phyloP scores from a whole-genome alignment of 139 green algal genomes.

The Auxenochlorella pyrenoidosa region DNA sequence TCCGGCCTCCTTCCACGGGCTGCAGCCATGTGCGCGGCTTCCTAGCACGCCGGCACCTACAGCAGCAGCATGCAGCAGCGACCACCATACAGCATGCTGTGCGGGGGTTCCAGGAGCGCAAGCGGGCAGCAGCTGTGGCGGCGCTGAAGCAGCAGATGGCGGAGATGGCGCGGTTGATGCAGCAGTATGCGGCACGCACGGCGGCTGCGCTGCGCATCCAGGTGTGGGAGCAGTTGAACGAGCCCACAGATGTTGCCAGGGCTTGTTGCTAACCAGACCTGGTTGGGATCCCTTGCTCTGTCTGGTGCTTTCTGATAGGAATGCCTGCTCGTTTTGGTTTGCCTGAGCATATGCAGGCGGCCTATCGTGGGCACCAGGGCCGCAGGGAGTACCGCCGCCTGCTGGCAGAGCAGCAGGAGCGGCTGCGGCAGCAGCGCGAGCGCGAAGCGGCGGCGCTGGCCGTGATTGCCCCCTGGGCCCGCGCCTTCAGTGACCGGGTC shows the following conservation, averaged over 20 bases:
- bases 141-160: constrained; percentile 37
- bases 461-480: constrained; percentile 52
- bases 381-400: neutral
- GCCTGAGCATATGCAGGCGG: too few species aligned
- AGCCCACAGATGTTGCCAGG: too few species aligned
- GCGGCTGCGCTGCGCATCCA: constrained; percentile 52
- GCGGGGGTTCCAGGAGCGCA: constrained; percentile 48
- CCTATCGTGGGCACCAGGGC: constrained; percentile 19
- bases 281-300: neutral
- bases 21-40: constrained; percentile 43
- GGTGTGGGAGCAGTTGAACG: constrained; percentile 4
- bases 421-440: constrained; percentile 23
- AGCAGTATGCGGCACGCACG: constrained; percentile 32
- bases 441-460: constrained; percentile 35
- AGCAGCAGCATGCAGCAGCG: constrained; percentile 34
- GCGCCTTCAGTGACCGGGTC: constrained; percentile 25
- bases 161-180: constrained; percentile 48
- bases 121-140: constrained; percentile 9
- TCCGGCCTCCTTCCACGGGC: neutral
- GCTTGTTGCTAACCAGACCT: too few species aligned
- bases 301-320: neutral
- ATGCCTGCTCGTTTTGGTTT: too few species aligned
- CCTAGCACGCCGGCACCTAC: constrained; percentile 23
- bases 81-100: constrained; percentile 53
- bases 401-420: constrained; percentile 6